Evolutionary conservation across 352 stramenopile genomes (phyloP).

Genomic region (Phytopythium helicoides): DNA sequence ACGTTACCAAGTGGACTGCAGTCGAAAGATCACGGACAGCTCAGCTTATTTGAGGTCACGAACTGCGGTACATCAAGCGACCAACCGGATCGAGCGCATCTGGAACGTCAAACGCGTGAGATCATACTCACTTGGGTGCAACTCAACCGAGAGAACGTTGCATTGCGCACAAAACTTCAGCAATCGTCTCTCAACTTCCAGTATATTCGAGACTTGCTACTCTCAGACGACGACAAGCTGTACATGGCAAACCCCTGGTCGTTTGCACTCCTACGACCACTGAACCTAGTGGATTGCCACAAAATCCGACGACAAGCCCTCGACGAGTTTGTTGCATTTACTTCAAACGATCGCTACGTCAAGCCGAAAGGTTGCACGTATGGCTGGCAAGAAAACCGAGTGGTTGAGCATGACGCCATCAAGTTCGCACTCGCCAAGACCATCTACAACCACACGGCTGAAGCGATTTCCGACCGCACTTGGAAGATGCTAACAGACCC

Average conservation of each 20-base stretch:
- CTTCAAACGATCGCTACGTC: background rate
- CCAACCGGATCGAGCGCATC: background rate
- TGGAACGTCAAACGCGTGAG: background rate
- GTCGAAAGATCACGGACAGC: background rate
- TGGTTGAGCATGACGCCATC: conserved; percentile 3
- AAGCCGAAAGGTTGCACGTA: background rate
- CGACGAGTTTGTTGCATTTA: background rate
- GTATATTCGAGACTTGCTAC: background rate
- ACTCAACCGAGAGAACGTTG: conserved; percentile 1
- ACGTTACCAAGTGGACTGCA: background rate
- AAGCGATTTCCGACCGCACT: conserved; percentile 1
- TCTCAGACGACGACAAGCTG: conserved; percentile 2
- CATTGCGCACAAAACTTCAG: background rate
- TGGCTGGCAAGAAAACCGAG: conserved; percentile 1
- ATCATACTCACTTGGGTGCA: background rate
- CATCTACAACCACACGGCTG: conserved; percentile 5
- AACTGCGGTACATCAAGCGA: too few relatives aligned
- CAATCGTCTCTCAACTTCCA: background rate
- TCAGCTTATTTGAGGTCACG: background rate
- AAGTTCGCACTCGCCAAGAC: conserved; percentile 2
- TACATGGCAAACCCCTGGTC: conserved; percentile 2
- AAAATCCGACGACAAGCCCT: conserved; percentile 1
- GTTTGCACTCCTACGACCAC: conserved; percentile 1
- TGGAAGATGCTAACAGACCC: conserved; percentile 2
- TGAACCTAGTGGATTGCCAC: background rate